Evolutionary conservation across 352 stramenopile species (phyloP), one percentile per base, ranked within the genome.

Genomic region (Phytophthora megakarya): DNA sequence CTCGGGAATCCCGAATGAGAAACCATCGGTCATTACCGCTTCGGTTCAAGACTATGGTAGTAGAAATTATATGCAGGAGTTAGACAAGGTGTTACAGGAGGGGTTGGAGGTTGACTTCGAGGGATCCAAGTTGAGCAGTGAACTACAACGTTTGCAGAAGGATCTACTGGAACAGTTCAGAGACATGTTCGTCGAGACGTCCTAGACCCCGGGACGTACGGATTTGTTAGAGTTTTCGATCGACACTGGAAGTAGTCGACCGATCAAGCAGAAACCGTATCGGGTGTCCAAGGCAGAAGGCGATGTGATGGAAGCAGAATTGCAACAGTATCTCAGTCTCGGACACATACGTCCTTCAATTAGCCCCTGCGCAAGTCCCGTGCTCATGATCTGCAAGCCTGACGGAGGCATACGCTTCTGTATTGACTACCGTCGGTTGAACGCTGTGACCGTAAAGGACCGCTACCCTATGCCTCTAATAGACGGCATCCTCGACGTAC

Each of bases 171-270:
- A 38, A 21, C 5, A 13, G n/a, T 52, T 42, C 33, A 11, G 6
- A 1, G 43, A 62, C n/a, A 44, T 57, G 46, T 59, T 65, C 18
- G 40, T 65, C 5, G 40, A 51, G 3, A 59, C 46, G 1, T 54
- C 39, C 6, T 40, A 52, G 56, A 60, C n/a, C 1, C 52, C 52
- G 2, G 39, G 52, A 1, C 10, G 40, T 3, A 51, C 39, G 2
- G 28, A 60, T 3, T 9, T 51, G 13, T 8, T 60, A 13, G 16
- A 38, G 21, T 61, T 51, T 32, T 47, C 30, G 3, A 61, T 53
- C 22, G 39, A 44, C 25, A 65, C 46, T 15, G 21, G 26, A 50
- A 32, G 9, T 9, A 32, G 26, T 32, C 5, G 5, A 10, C 26
- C 26, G 26, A n/a, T n/a, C n/a, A n/a, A n/a, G n/a, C n/a, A n/a